Conservation (phyloP, 2,329 filamentous ascomycete genomes). For the Fusarium sp. region DNA sequence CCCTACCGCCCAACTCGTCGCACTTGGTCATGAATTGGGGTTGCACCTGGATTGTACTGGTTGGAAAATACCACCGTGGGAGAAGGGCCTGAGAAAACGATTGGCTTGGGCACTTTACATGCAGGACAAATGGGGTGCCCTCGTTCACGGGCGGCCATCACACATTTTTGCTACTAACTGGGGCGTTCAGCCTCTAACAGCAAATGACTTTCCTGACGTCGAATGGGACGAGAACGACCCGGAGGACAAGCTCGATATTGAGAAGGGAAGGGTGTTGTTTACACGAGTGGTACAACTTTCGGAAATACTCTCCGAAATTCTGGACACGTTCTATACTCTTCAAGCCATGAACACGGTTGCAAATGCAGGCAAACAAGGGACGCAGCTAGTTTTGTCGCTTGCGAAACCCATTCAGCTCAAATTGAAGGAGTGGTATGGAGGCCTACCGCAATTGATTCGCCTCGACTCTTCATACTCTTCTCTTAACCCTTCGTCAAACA, state of each 20-base stretch:
- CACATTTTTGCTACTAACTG: constrained; percentile 77
- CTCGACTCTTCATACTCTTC: constrained; percentile 69
- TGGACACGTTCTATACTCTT: constrained; percentile 84
- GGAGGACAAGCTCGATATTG: constrained; percentile 72
- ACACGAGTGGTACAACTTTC: constrained; percentile 80
- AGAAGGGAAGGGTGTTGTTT: constrained; percentile 76
- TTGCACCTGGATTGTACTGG: constrained; percentile 86
- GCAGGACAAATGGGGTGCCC: constrained; percentile 91
- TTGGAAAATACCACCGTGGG: constrained; percentile 91
- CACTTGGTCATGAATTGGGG: constrained; percentile 86
- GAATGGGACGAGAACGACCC: constrained; percentile 70
- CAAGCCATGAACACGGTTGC: constrained; percentile 76
- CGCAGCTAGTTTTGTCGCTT: constrained; percentile 76
- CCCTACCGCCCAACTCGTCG: constrained; percentile 86
- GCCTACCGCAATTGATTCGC: constrained; percentile 69
- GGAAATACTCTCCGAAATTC: constrained; percentile 79
- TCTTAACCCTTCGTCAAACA: constrained; percentile 50
- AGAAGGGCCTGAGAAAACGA: constrained; percentile 83
- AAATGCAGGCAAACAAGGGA: constrained; percentile 74
- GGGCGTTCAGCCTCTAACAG: constrained; percentile 74
- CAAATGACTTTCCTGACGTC: constrained; percentile 78
- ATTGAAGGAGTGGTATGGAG: constrained; percentile 83
- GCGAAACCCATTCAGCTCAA: constrained; percentile 86
- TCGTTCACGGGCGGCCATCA: constrained; percentile 86
- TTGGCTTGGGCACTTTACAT: constrained; percentile 93